Evolutionary conservation across 768 basidiomycete species (phyloP), one percentile per base, ranked within the genome.

Genomic region (Mycena capillaripes): DNA sequence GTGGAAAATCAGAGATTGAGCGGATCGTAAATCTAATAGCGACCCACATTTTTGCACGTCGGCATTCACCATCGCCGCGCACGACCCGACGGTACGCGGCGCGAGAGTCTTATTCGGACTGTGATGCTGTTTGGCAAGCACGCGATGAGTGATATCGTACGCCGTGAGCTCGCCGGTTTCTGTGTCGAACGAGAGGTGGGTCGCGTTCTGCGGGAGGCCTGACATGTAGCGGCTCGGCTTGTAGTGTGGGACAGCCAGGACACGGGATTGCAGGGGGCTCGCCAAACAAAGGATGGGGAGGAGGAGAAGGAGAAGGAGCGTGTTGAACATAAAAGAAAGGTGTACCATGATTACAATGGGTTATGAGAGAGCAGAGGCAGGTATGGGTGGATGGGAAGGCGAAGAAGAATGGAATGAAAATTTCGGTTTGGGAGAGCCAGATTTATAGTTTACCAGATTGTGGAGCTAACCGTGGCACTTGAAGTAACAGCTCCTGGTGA

Each of bases 131-230:
- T 29, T 44, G 27, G 16, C 14, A 17, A 44, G 40, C 5, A 44
- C 27, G 27, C 40, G 58, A 17, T 60, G 40, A 17, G 25, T 60
- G 10, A 58, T 38, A 19, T 60, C 58, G 42, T 44, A 60, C 3
- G 58, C 58, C 5, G 58, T 60, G 40, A 60, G 58, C 40, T 42
- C 58, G 11, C 58, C 58, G 40, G 58, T 60, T 10, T 27, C 16
- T 11, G 58, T 29, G 17, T 60, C 58, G 27, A 60, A 29, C 25
- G 58, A 44, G 58, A 60, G 58, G 16, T 44, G 38, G 25, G 58
- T 60, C 7, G 58, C 17, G 40, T 60, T 60, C 27, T 44, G 27
- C 40, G 58, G 58, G 40, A 60, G 58, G 5, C 40, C 40, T 1
- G 58, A 27, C 58, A 60, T 60, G 40, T 44, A 44, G 14, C 40